Conservation (phyloP, 2,329 filamentous ascomycete genomes). For the Xenoacremonium recifei region DNA sequence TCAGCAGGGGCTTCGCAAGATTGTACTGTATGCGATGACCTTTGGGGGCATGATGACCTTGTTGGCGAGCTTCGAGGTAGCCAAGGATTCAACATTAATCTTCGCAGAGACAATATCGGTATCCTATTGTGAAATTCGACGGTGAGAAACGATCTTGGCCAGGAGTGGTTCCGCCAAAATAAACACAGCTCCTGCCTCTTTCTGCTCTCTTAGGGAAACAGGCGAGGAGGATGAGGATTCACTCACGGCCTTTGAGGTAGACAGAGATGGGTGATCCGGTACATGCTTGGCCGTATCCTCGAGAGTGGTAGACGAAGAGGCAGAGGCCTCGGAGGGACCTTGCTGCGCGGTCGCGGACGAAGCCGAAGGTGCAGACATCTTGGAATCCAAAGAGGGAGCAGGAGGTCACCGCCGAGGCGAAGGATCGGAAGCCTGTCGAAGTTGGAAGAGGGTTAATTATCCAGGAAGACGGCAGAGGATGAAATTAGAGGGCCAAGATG, state of each 20-base stretch:
- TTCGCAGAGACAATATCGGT: constrained; percentile 27
- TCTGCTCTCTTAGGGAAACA: no score
- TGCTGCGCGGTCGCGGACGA: constrained; percentile 28
- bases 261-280: constrained; percentile 10
- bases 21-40: constrained; percentile 31
- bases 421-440: no score
- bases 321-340: constrained; percentile 13
- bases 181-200: no score
- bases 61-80: constrained; percentile 55
- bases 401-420: constrained; percentile 1
- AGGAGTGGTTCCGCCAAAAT: no score
- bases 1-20: no score
- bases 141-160: no score
- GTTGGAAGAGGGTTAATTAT: not conserved
- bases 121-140: constrained; percentile 20
- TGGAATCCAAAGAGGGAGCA: not conserved
- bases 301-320: constrained; percentile 6
- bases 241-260: not conserved
- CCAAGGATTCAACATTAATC: constrained; percentile 46
- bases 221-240: not conserved
- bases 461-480: constrained; percentile 5
- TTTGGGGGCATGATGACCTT: constrained; percentile 53
- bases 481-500: constrained; percentile 27
- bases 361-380: constrained; percentile 31
- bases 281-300: constrained; percentile 17